A percentile compares a stretch with the other conserved stretches of the same genome.
phyloP scores from a whole-genome alignment of 371 early-diverging fungal species.

The Mortierella sp. region DNA sequence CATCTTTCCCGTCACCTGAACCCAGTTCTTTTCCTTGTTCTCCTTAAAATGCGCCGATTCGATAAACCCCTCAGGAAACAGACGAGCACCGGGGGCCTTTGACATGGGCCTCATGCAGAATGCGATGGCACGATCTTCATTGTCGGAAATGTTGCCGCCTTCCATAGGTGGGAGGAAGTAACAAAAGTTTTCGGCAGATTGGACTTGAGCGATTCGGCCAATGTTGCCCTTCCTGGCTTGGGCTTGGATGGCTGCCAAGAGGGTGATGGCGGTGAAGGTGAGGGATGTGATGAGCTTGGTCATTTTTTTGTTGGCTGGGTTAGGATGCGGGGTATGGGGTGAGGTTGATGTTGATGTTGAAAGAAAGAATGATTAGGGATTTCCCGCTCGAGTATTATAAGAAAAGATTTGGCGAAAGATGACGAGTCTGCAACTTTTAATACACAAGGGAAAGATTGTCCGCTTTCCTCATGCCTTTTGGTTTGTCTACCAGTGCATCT shows the following conservation, averaged over 20 bases:
- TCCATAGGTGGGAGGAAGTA: conserved; percentile 66
- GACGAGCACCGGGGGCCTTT: conserved; percentile 45
- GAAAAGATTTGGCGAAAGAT: not conserved
- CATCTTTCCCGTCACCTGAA: conserved; percentile 62
- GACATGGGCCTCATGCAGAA: conserved; percentile 62
- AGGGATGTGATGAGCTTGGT: conserved; percentile 1
- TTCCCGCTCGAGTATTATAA: not conserved
- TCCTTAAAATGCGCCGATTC: conserved; percentile 48
- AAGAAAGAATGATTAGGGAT: not conserved
- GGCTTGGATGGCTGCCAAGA: not conserved
- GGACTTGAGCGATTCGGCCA: conserved; percentile 20
- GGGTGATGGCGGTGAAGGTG: not conserved
- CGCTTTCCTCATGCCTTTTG: not conserved
- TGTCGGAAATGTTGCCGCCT: conserved; percentile 60
- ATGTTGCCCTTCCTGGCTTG: conserved; percentile 7
- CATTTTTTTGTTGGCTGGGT: not conserved
- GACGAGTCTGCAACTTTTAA: not conserved
- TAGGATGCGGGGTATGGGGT: not conserved
- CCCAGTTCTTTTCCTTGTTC: conserved; percentile 40
- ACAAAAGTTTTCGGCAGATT: conserved; percentile 45
- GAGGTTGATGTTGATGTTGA: not conserved
- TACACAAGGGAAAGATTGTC: not conserved
- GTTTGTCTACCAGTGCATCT: not conserved
- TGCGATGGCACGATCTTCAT: conserved; percentile 64
- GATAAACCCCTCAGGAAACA: conserved; percentile 60